Evolutionary conservation across 1,139 yeast genomes (phyloP).

Genomic region (Debaryomycetaceae sp.): DNA sequence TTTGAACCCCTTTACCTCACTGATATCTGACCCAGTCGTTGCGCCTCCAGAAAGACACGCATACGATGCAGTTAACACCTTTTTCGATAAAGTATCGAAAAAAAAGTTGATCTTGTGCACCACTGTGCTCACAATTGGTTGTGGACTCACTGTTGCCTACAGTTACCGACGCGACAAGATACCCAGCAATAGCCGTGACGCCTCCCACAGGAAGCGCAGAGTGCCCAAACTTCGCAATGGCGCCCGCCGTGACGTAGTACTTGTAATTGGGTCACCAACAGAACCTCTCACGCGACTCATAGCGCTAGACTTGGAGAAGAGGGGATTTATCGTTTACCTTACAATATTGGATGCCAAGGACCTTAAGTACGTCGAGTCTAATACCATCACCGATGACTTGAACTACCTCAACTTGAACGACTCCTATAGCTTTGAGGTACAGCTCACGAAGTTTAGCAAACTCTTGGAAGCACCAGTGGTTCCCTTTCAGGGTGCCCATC

Average conservation of each 20-base stretch:
- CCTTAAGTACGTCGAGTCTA: conserved; percentile 51
- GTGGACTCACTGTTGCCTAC: conserved; percentile 21
- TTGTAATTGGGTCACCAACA: conserved; percentile 72
- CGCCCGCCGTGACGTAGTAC: conserved; percentile 68
- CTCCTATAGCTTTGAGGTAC: conserved; percentile 25
- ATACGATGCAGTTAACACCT: not conserved
- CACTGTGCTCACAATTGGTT: conserved; percentile 24
- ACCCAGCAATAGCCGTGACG: conserved; percentile 4
- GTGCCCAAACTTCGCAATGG: conserved; percentile 66
- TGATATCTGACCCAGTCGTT: not conserved
- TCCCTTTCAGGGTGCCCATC: conserved; percentile 49
- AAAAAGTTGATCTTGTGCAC: conserved; percentile 15
- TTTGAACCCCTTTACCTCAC: conserved; percentile 12
- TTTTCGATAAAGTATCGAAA: not conserved
- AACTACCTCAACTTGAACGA: conserved; percentile 37
- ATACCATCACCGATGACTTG: conserved; percentile 52
- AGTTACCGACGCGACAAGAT: conserved; percentile 12
- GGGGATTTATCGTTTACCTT: conserved; percentile 79
- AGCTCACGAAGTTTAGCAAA: conserved; percentile 34
- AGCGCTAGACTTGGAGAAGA: conserved; percentile 67
- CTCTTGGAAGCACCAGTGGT: conserved; percentile 35
- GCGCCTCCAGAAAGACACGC: too few relatives aligned
- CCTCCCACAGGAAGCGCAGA: conserved; percentile 38
- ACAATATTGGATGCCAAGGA: conserved; percentile 67
- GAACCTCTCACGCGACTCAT: conserved; percentile 70